Base-by-base conservation (phyloP, 106 monocot genomes). In the Vanilla planifolia region DNA sequence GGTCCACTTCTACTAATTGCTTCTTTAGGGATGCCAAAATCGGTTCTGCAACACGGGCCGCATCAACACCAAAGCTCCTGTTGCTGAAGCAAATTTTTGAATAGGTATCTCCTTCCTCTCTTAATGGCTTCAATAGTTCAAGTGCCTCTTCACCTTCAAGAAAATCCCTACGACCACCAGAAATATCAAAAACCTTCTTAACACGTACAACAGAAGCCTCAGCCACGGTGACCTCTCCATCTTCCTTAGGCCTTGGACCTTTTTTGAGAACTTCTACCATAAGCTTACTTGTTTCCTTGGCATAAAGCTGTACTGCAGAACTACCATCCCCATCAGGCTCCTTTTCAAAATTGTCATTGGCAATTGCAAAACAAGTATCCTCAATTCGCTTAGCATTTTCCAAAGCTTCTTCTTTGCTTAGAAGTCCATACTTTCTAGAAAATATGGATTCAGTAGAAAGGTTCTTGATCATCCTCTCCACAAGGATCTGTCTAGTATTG, bases 271-370 rank as follows among this genome's bases (percentile, higher is more conserved):
- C 83, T 66, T 95, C 86, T 8, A 95, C 70, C 80, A 95, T 89
- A 2, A 75, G 74, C 36, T 78, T 89, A 59, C 94, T 95, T 1
- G 89, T 78, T 89, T 95, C 83, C 65, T 89, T 95, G 39, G 94
- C 94, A 64, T 95, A 95, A 3, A 95, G 64, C 48, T 95, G 94
- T n/a, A 95, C 86, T 7, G 89, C 89, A 48, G 80, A 80, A 60
- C 89, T 95, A 21, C 94, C 94, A 74, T 89, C 94, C 14, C 93
- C 93, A 50, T 95, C 89, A 42, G 89, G 89, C 43, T 89, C 86
- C n/a, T 67, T 67, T 48, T 80, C 58, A 60, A 75, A 83, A 70
- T 86, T 85, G n/a, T 86, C 75, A 56, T 70, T 72, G 3, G 89
- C 85, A 62, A 62, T 26, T 14, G 60, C 59, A 66, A 89, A 95